Evolutionary conservation across 2,329 filamentous ascomycete species (phyloP), one percentile per base, ranked within the genome.

Genomic region (Monosporascus sp.): DNA sequence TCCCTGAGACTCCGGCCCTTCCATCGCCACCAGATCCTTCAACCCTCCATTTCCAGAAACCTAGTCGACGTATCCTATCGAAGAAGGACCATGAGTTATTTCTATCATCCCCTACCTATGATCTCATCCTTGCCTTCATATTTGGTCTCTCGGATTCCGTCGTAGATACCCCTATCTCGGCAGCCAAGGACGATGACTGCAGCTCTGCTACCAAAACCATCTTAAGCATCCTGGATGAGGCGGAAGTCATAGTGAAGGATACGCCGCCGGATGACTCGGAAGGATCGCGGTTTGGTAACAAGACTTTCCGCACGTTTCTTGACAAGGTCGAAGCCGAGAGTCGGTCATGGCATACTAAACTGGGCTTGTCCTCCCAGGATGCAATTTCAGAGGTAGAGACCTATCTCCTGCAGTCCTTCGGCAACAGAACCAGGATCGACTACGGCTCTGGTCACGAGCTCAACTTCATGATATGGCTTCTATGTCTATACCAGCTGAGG

Each of bases 381-480:
- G 87, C 87, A 15, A 77, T 87, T 48, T 72, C 79, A 3, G 94
- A 99, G 68, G 76, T 88, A 5, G 86, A 87, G 1, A 84, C 86
- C 31, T 99, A 99, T 71, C 79, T 99, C 37, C 74, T 81, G 58
- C 82, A 96, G 65, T 87, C 89, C 0, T 92, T 97, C 60, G 94
- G 94, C 46, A 96, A 96, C 67, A 82, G 86, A 45, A 82, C 82
- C 50, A 84, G 93, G 41, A 94, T 99, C 65, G 94, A 99, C 74
- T 99, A 99, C 70, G 94, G 94, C 49, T 97, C 91, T 0, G 94
- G 94, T 2, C 94, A 99, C 70, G 94, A 99, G 74, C 81, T 99
- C 57, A 97, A 99, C 76, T 97, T 99, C 73, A 79, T 93, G 70
- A 87, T 96, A 67, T 99, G 93, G 92, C 81, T 97, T 37, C 81